Conservation (phyloP, 306 rosid species). For the Lathyrus aphaca region DNA sequence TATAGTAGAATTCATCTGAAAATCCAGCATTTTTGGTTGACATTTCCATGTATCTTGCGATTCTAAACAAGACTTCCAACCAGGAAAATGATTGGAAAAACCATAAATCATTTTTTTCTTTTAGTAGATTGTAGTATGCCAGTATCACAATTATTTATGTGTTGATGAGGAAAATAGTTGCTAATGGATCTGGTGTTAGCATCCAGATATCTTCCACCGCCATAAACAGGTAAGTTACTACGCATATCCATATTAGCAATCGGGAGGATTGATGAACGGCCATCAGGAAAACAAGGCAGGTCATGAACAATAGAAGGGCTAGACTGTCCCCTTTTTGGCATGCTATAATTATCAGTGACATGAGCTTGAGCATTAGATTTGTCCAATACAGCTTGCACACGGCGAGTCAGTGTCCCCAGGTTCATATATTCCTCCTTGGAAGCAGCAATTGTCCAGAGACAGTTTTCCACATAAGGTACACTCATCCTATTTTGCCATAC, state of each 20-base stretch:
- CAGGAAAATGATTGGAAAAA: conserved; percentile 5
- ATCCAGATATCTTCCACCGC: too few species aligned
- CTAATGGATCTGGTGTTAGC: too few species aligned
- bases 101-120: neutral
- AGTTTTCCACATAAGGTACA: too few species aligned
- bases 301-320: conserved; percentile 7
- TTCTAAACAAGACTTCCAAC: neutral
- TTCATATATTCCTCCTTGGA: conserved; percentile 58
- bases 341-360: neutral
- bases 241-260: too few species aligned
- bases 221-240: too few species aligned
- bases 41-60: neutral
- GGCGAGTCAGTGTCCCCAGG: conserved; percentile 29
- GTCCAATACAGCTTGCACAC: neutral
- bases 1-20: neutral
- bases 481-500: too few species aligned
- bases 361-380: neutral
- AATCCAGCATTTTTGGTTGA: neutral
- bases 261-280: conserved; percentile 33
- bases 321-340: conserved; percentile 25
- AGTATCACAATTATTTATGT: too few species aligned
- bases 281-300: conserved; percentile 34
- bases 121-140: too few species aligned
- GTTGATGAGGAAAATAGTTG: too few species aligned
- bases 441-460: too few species aligned